These are phyloP conservation scores for Elongisporangium prolatum DNA, from an alignment of 352 stramenopile species.

Conservation along the genomic window DNA sequence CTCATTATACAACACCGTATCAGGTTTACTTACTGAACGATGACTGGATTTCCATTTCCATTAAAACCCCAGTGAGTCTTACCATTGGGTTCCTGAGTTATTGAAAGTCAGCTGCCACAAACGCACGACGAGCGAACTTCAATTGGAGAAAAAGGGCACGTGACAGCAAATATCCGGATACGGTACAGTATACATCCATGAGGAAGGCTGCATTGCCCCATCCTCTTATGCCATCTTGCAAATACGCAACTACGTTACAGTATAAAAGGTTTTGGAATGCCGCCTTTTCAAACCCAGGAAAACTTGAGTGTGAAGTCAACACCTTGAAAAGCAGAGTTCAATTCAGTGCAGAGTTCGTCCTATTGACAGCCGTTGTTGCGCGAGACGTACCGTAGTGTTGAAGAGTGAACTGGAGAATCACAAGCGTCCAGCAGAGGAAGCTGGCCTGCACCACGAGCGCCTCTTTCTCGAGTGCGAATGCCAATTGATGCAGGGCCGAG, in stretches of 20 bases:
- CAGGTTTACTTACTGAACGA: too few species aligned
- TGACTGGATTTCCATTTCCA: too few species aligned
- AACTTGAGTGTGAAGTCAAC: neutral
- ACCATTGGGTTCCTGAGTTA: neutral
- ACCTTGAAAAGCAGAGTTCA: neutral
- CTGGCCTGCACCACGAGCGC: slow-evolving; percentile 17
- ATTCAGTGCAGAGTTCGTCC: neutral
- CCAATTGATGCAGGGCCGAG: slow-evolving; percentile 19
- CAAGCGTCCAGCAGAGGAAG: slow-evolving; percentile 19
- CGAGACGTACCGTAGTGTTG: slow-evolving; percentile 14
- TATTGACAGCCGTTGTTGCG: neutral
- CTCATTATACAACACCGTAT: too few species aligned
- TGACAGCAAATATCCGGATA: too few species aligned
- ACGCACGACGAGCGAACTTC: neutral
- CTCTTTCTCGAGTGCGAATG: slow-evolving; percentile 21
- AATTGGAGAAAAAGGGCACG: neutral
- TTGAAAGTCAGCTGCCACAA: neutral
- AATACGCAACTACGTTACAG: too few species aligned
- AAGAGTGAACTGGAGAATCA: slow-evolving; percentile 27
- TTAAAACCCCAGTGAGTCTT: too few species aligned
- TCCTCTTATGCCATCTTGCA: too few species aligned
- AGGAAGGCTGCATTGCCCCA: too few species aligned
- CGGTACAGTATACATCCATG: too few species aligned
- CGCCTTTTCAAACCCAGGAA: neutral
- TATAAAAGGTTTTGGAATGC: too few species aligned